Conservation (phyloP, 176 grass and related monocot species). For the Olyra latifolia region DNA sequence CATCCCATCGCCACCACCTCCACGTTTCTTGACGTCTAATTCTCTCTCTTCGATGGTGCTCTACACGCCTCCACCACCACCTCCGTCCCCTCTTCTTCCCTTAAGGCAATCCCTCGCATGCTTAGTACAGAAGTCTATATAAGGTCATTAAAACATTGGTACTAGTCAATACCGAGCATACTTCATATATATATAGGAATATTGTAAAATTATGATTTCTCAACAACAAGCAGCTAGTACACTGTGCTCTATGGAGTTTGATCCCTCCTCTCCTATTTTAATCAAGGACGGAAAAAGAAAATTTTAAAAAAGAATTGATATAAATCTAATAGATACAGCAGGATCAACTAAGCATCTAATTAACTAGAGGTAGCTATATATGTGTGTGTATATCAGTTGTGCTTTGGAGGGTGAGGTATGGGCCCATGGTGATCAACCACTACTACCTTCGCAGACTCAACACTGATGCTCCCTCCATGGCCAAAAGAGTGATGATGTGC, state of each 20-base stretch:
- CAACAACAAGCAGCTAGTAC: slow-evolving; percentile 12
- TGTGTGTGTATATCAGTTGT: slow-evolving; percentile 45
- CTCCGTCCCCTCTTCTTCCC: too few species aligned
- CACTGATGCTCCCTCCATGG: not conserved
- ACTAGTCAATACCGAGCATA: slow-evolving; percentile 2
- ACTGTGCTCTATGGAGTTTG: slow-evolving; percentile 21
- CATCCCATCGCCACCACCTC: too few species aligned
- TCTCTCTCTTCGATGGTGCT: too few species aligned
- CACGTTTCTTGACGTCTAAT: too few species aligned
- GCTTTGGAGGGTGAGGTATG: slow-evolving; percentile 58
- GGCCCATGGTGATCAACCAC: slow-evolving; percentile 38
- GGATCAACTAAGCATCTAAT: not conserved
- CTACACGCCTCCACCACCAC: too few species aligned
- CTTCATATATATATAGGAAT: not conserved
- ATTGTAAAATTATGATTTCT: not conserved
- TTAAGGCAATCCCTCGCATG: too few species aligned
- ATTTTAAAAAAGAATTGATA: slow-evolving; percentile 10
- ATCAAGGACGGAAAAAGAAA: slow-evolving; percentile 16
- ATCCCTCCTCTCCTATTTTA: slow-evolving; percentile 23
- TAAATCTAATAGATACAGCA: slow-evolving; percentile 38
- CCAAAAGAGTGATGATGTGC: not conserved
- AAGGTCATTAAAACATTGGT: not conserved
- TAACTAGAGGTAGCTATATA: slow-evolving; percentile 18
- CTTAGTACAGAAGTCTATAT: not conserved
- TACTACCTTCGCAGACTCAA: slow-evolving; percentile 2